Evolutionary conservation across 306 rosid genomes (phyloP), one percentile per base, ranked within the genome.

Genomic region (Luffa acutangula): DNA sequence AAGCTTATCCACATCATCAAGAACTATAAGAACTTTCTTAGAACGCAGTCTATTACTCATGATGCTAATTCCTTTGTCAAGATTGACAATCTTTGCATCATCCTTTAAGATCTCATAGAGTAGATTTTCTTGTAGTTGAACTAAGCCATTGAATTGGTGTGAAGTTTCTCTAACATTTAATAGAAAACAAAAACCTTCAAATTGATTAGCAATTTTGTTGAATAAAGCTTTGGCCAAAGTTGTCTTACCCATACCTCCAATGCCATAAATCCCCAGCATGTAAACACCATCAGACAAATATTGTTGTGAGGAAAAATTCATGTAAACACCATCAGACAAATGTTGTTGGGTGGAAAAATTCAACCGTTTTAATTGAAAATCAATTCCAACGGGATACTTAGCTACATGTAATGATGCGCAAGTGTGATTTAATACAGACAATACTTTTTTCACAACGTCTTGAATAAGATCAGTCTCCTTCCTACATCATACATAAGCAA

Each of bases 231-330:
- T 80, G 1, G 86, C 86, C 15, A 80, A 2, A 9, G 83, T 75
- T 42, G 83, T 83, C 78, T 83, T 83, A n/a, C 76, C 76, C 0
- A 70, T 10, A 9, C 76, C 76, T 70, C 76, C 76, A n/a, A 83
- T 75, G 2, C 86, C 86, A 20, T 42, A 79, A 2, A 83, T 46
- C 11, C 84, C 81, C 42, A 45, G 20, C 25, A 57, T 58, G 11
- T 25, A 8, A 77, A 69, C 63, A 13, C 41, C 72, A 34, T 18
- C 13, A 46, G 14, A 25, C 48, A 4, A 31, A 3, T 56, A 3
- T n/a, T 56, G 31, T n/a, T 39, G 3, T 6, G 66, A 33, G 31
- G 31, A 25, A 25, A 25, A 25, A 25, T 25, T 25, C 31, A 25
- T 25, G 31, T 25, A 25, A 25, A 25, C 31, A 25, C 31, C 31